A percentile compares a stretch with the other conserved stretches of the same genome.
Conservation (phyloP, 2,329 filamentous ascomycete genomes). For the Pseudopyrenochaeta lycopersici region DNA sequence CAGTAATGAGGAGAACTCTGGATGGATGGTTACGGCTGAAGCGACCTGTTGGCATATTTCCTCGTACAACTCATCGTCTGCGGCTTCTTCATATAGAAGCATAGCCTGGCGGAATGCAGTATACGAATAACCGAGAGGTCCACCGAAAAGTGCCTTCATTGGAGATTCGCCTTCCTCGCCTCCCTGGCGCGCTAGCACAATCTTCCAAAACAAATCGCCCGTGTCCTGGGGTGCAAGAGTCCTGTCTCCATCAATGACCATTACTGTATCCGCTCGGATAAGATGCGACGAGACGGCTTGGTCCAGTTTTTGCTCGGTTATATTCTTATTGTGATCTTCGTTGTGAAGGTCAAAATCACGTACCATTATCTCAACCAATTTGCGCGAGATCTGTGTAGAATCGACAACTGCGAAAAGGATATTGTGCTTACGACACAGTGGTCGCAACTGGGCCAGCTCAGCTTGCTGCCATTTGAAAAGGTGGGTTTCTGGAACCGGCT, state of each 20-base stretch:
- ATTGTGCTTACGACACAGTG: slow-evolving; percentile 54
- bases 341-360: slow-evolving; percentile 51
- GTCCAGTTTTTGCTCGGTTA: slow-evolving; percentile 46
- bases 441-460: slow-evolving; percentile 56
- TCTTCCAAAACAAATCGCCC: slow-evolving; percentile 61
- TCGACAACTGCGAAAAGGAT: slow-evolving; percentile 58
- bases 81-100: slow-evolving; percentile 61
- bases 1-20: slow-evolving; percentile 60
- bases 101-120: slow-evolving; percentile 63
- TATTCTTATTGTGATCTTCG: slow-evolving; percentile 51
- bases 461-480: slow-evolving; percentile 58
- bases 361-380: slow-evolving; percentile 39
- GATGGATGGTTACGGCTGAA: slow-evolving; percentile 52
- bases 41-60: slow-evolving; percentile 58
- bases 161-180: slow-evolving; percentile 14
- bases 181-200: not conserved
- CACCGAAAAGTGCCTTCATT: slow-evolving; percentile 59
- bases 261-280: slow-evolving; percentile 51
- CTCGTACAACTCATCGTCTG: slow-evolving; percentile 54
- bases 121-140: slow-evolving; percentile 61
- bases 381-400: not conserved
- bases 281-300: slow-evolving; percentile 30
- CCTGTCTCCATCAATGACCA: slow-evolving; percentile 68
- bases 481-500: slow-evolving; percentile 44
- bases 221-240: slow-evolving; percentile 64